These are phyloP conservation scores for Pseudocercospora pini-densiflorae DNA, from an alignment of 2,329 filamentous ascomycete genomes.

Conservation along the genomic window DNA sequence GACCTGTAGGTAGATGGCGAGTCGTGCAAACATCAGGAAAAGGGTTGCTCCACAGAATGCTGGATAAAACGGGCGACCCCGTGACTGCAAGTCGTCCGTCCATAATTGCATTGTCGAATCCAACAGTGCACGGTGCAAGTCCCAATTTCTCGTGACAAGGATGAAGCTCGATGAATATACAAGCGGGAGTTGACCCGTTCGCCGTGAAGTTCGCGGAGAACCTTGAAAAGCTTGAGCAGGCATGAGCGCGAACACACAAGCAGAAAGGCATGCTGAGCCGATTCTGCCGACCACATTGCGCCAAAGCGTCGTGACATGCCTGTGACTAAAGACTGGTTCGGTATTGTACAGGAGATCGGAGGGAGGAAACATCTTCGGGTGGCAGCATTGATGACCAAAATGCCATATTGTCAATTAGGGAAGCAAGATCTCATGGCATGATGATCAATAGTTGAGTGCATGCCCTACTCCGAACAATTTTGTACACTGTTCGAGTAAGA, in stretches of 20 bases:
- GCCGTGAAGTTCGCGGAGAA: not conserved
- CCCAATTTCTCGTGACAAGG: not conserved
- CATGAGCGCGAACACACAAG: not conserved
- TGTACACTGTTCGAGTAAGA: not conserved
- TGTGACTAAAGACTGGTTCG: not conserved
- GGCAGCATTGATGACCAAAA: not conserved
- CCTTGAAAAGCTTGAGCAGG: not conserved
- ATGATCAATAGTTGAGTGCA: not conserved
- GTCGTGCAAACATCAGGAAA: not conserved
- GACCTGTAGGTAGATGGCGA: not conserved
- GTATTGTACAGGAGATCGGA: not conserved
- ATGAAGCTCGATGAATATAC: not conserved
- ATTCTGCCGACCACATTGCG: not conserved
- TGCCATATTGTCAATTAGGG: not conserved
- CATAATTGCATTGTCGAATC: not conserved
- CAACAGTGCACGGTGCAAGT: not conserved
- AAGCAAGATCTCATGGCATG: not conserved
- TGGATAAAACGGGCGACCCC: not conserved
- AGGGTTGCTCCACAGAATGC: not conserved
- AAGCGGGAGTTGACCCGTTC: not conserved
- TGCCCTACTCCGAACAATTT: not conserved
- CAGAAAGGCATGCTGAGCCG: not conserved
- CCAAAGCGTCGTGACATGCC: not conserved
- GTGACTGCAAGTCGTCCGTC: not conserved
- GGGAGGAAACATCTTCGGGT: not conserved